A percentile compares a stretch with the other conserved stretches of the same genome.
phyloP scores from a whole-genome alignment of 257 asterid genomes.

The Euphrasia confusa region DNA sequence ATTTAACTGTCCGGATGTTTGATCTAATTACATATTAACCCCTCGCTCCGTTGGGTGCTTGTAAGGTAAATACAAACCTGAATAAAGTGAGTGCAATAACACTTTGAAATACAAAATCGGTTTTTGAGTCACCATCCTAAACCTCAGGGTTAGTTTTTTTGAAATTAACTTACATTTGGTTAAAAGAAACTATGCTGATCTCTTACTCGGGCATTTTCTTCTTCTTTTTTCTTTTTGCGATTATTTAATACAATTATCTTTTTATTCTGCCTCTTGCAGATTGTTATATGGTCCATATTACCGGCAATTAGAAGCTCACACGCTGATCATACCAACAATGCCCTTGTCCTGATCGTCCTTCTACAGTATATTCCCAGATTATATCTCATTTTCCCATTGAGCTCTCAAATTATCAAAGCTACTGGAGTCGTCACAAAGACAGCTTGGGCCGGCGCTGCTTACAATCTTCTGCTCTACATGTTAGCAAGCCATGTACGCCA shows the following conservation, averaged over 20 bases:
- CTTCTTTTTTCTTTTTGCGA: no score
- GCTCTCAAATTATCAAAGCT: slow-evolving; percentile 78
- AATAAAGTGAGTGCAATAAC: not conserved
- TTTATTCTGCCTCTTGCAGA: slow-evolving; percentile 37
- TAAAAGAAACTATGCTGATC: no score
- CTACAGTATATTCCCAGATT: slow-evolving; percentile 70
- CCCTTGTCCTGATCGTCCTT: slow-evolving; percentile 57
- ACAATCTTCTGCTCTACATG: slow-evolving; percentile 73
- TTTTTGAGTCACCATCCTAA: no score
- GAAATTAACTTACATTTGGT: no score
- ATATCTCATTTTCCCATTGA: slow-evolving; percentile 75
- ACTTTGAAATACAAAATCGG: not conserved
- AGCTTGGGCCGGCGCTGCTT: slow-evolving; percentile 92
- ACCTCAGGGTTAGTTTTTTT: no score
- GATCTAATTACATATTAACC: not conserved
- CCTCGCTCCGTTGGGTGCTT: not conserved
- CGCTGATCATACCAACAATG: slow-evolving; percentile 71
- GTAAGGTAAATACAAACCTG: not conserved
- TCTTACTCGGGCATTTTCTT: no score
- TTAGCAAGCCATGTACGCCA: slow-evolving; percentile 76
- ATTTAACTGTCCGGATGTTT: not conserved
- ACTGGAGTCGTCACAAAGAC: slow-evolving; percentile 86
- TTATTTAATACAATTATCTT: not conserved
- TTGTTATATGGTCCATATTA: slow-evolving; percentile 75
- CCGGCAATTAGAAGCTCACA: slow-evolving; percentile 82